phyloP scores from a whole-genome alignment of 2,329 filamentous ascomycete species.

The Hypomyces perniciosus region DNA sequence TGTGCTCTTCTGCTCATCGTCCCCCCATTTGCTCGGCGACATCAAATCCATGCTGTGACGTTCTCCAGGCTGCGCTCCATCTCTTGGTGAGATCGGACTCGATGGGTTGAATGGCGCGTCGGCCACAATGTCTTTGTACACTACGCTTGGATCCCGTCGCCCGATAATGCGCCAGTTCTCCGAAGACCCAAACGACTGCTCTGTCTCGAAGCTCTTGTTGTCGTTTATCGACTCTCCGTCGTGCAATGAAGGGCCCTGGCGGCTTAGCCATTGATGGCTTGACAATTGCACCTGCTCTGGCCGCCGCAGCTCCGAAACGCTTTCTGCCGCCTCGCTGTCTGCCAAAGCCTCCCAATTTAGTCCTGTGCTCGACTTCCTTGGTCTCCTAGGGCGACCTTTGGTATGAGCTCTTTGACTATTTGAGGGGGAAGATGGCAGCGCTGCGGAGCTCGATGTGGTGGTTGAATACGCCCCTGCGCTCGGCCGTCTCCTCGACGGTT shows the following conservation, averaged over 20 bases:
- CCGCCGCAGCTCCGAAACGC: slow-evolving; percentile 18
- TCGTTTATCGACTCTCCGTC: slow-evolving; percentile 18
- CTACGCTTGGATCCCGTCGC: slow-evolving; percentile 23
- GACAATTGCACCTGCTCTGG: slow-evolving; percentile 21
- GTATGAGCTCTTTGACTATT: slow-evolving; percentile 8
- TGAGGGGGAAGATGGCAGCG: slow-evolving; percentile 22
- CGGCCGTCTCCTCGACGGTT: slow-evolving; percentile 13
- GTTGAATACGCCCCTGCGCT: slow-evolving; percentile 23
- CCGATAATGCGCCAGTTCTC: slow-evolving; percentile 33
- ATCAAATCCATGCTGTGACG: slow-evolving; percentile 11
- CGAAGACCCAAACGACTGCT: slow-evolving; percentile 29
- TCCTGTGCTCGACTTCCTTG: slow-evolving; percentile 4
- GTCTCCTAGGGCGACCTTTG: slow-evolving; percentile 10
- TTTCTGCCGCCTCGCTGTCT: slow-evolving; percentile 20
- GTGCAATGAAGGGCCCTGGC: slow-evolving; percentile 17
- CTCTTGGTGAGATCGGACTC: slow-evolving; percentile 21
- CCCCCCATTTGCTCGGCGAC: slow-evolving; percentile 10
- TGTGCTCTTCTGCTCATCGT: slow-evolving; percentile 9
- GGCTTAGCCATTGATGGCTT: slow-evolving; percentile 15
- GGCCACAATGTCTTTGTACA: slow-evolving; percentile 30
- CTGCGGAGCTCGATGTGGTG: slow-evolving; percentile 29
- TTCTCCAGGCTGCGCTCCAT: slow-evolving; percentile 14
- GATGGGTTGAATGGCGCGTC: slow-evolving; percentile 34
- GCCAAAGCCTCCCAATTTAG: slow-evolving; percentile 16
- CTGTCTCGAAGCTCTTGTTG: slow-evolving; percentile 21